A percentile compares a stretch with the other conserved stretches of the same genome.
These are phyloP conservation scores for Suillus brevipes DNA, from an alignment of 768 basidiomycete species.

Conservation along the genomic window DNA sequence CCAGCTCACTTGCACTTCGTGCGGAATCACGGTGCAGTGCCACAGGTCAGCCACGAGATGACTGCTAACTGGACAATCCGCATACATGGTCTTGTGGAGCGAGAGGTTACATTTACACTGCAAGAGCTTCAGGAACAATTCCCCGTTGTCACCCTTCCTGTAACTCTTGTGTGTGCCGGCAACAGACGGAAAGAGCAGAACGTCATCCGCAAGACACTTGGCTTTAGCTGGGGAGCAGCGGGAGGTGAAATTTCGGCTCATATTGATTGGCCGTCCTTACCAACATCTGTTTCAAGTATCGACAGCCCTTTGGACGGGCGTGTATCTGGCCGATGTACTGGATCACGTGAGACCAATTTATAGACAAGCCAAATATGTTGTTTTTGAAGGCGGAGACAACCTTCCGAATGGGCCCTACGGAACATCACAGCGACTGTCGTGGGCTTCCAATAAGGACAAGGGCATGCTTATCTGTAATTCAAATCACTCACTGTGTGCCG, in stretches of 20 bases:
- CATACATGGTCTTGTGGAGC: conserved; percentile 40
- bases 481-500: not conserved
- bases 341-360: conserved; percentile 41
- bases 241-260: conserved; percentile 30
- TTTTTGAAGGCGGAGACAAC: conserved; percentile 59
- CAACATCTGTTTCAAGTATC: conserved; percentile 31
- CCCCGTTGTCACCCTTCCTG: conserved; percentile 54
- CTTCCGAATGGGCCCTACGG: conserved; percentile 64
- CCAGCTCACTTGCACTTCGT: conserved; percentile 56
- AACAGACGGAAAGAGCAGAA: conserved; percentile 71
- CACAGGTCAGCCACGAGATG: conserved; percentile 39
- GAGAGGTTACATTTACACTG: conserved; percentile 41
- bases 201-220: conserved; percentile 53
- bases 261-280: conserved; percentile 10
- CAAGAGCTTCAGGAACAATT: conserved; percentile 47
- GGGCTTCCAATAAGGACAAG: conserved; percentile 44
- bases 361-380: conserved; percentile 45
- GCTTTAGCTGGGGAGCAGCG: conserved; percentile 56
- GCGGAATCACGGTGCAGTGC: conserved; percentile 64
- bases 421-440: conserved; percentile 47
- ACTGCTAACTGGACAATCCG: conserved; percentile 46
- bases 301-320: conserved; percentile 62
- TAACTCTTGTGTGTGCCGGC: conserved; percentile 65
- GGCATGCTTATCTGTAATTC: conserved; percentile 49
- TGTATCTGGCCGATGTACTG: conserved; percentile 56